Percentiles rank a stretch among this genome's conserved stretches.
Conservation (phyloP, 306 rosid genomes). For the Trichosanthes truncata region DNA sequence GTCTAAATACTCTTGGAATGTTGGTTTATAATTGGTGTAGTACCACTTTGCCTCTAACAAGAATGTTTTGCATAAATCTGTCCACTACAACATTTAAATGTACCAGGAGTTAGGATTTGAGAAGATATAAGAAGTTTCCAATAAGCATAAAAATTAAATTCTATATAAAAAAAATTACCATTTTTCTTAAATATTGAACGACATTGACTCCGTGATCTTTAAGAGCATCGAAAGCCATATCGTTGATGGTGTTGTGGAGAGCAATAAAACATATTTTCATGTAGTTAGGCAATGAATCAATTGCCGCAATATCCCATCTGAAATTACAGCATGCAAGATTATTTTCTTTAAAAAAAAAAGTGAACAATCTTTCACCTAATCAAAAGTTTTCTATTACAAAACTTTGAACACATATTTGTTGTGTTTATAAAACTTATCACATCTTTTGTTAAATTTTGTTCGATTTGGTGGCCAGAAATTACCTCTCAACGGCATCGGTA, state of each 20-base stretch:
- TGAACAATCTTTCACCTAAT: background rate
- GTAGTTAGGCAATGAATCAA: slow-evolving; percentile 11
- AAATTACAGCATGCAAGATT: background rate
- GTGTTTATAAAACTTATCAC: background rate
- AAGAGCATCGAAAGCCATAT: background rate
- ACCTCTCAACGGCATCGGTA: slow-evolving; percentile 6
- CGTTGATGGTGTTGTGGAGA: slow-evolving; percentile 11
- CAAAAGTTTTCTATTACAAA: too few relatives aligned
- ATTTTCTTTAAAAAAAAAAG: background rate
- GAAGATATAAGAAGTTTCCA: background rate
- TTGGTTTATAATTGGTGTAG: slow-evolving; percentile 9
- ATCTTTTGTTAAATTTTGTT: background rate
- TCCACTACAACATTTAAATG: slow-evolving; percentile 16
- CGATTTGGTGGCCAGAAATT: background rate
- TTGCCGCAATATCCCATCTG: slow-evolving; percentile 11
- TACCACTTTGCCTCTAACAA: slow-evolving; percentile 24
- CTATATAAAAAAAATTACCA: background rate
- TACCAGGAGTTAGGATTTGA: background rate
- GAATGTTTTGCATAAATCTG: slow-evolving; percentile 11
- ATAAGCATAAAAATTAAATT: too few relatives aligned
- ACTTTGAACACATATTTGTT: background rate
- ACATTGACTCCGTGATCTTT: slow-evolving; percentile 1
- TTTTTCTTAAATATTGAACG: background rate
- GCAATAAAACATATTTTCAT: slow-evolving; percentile 16
- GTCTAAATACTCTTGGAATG: slow-evolving; percentile 16